phyloP scores from a whole-genome alignment of 352 stramenopile species.

The Lagenidium giganteum region DNA sequence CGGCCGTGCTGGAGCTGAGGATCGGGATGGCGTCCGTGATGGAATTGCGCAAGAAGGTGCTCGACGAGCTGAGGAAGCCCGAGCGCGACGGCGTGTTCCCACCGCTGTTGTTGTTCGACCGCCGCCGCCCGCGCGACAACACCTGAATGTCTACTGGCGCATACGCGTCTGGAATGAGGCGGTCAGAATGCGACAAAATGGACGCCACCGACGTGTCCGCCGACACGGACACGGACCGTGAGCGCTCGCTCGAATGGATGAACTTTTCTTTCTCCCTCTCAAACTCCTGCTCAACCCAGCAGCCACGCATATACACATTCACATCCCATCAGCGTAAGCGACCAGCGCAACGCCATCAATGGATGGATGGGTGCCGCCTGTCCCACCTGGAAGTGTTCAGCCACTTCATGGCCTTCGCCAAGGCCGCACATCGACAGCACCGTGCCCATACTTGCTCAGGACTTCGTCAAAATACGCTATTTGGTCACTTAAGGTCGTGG shows the following conservation, averaged over 20 bases:
- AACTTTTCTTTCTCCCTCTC: slow-evolving; percentile 27
- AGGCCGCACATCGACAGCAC: slow-evolving; percentile 37
- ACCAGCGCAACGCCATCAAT: neutral
- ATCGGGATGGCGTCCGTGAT: too few relatives aligned
- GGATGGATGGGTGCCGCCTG: slow-evolving; percentile 15
- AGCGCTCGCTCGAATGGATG: slow-evolving; percentile 13
- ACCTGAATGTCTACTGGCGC: slow-evolving; percentile 64
- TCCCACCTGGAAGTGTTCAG: slow-evolving; percentile 11
- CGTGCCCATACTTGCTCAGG: too few relatives aligned
- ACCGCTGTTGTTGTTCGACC: slow-evolving; percentile 17
- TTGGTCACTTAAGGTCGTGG: too few relatives aligned
- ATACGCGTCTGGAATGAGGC: slow-evolving; percentile 53
- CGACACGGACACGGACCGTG: slow-evolving; percentile 29
- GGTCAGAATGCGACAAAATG: slow-evolving; percentile 55
- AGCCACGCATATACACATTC: neutral
- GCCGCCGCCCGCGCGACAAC: slow-evolving; percentile 39
- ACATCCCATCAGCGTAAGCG: neutral
- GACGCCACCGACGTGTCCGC: slow-evolving; percentile 50
- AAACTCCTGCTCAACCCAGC: slow-evolving; percentile 12
- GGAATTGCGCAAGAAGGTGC: too few relatives aligned
- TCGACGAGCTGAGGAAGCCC: slow-evolving; percentile 15
- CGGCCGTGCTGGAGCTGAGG: too few relatives aligned
- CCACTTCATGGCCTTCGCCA: slow-evolving; percentile 5
- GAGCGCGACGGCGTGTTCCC: slow-evolving; percentile 14
- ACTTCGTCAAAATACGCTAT: too few relatives aligned